Evolutionary conservation across 2,329 filamentous ascomycete genomes (phyloP), one percentile per base, ranked within the genome.

Genomic region (Exophiala calicioides): DNA sequence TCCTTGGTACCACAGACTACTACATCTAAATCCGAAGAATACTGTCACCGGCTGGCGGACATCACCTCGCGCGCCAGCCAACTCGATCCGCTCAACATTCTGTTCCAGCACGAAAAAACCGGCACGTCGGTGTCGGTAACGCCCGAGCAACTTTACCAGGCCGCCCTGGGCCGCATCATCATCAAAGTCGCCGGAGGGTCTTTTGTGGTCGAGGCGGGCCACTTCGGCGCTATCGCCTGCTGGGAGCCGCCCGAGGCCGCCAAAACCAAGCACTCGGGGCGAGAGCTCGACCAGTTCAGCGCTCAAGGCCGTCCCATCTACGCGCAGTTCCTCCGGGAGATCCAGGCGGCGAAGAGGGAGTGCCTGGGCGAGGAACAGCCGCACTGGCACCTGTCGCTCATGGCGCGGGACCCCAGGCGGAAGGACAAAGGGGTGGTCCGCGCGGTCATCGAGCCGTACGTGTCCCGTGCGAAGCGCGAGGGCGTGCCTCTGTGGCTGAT

Each of bases 231-330:
- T 6, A 40, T 53, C 21, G 53, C 50, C 21, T 56, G 53, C 44
- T 56, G 53, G 53, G 46, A 50, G 35, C 53, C 53, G 3, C 53
- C 53, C n/a, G n/a, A n/a, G n/a, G n/a, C n/a, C n/a, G n/a, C n/a
- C n/a, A n/a, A n/a, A n/a, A n/a, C n/a, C n/a, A n/a, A n/a, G n/a
- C n/a, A n/a, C n/a, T n/a, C n/a, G n/a, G n/a, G n/a, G n/a, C n/a
- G n/a, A n/a, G n/a, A n/a, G n/a, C n/a, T n/a, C n/a, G n/a, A n/a
- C n/a, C n/a, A n/a, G n/a, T n/a, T n/a, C n/a, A n/a, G n/a, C n/a
- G n/a, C n/a, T n/a, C n/a, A n/a, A n/a, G n/a, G n/a, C n/a, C n/a
- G n/a, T 10, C 51, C 51, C 7, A 27, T 50, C 21, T 54, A 48
- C 34, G 44, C 43, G 9, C 19, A 38, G 15, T 54, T 51, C 29